Evolutionary conservation across 169 alveolate species (phyloP), one percentile per base, ranked within the genome.

Genomic region (Eimeria tenella): DNA sequence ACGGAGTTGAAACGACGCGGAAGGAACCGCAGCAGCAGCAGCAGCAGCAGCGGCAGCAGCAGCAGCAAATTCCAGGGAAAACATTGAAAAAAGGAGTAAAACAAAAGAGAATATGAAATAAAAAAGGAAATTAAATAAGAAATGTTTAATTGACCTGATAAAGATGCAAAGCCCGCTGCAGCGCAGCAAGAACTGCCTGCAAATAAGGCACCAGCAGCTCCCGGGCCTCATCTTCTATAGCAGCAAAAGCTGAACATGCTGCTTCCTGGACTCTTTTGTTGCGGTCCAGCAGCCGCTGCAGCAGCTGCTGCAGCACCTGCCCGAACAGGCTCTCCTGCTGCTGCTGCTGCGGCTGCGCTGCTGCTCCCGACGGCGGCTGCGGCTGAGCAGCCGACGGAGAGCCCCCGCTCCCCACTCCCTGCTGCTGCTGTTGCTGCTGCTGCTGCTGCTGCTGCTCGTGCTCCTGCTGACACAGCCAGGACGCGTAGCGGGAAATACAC

Each of bases 211-310:
- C 68, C 23, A 98, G 94, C 50, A 89, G 96, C 42, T 92, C 94
- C 17, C 96, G 81, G 42, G 98, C 97, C 15, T 95, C 97, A 75
- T 98, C 99, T 42, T 97, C 98, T 68, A 98, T 94, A 50, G 98
- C 95, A 19, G 99, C 98, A 79, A 97, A 95, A 63, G 99, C 98
- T 53, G 98, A 97, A 95, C 99, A 98, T 2, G 99, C 99, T 1
- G 99, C 98, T 95, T 98, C 99, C 94, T 98, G 99, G 42, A 98
- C 99, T n/a, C 99, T 93, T 88, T 98, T 98, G 95, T 97, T 98
- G 55, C 97, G 95, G 92, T 98, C 99, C 56, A 97, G 89, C 92
- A 98, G 96, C 19, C 98, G 94, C 71, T 93, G 79, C 74, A 97
- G 89, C 52, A 98, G 94, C 86, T 95, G 95, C 71, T 87, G 94